Conservation (phyloP, 176 grass and related monocot species). For the Miscanthus lutarioriparius region DNA sequence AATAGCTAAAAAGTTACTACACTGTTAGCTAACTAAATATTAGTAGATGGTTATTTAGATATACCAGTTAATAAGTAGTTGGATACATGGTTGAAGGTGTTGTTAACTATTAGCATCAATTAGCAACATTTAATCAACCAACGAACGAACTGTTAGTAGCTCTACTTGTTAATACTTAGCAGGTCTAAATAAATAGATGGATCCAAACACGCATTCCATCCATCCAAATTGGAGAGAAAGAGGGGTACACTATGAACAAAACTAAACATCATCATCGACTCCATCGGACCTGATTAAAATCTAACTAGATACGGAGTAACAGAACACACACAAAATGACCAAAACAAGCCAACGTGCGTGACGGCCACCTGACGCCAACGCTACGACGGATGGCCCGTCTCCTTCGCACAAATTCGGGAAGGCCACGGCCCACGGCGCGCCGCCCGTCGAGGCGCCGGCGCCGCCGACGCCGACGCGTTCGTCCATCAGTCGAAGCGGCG, state of each 20-base stretch:
- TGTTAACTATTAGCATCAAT: too few species aligned
- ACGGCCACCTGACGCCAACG: neutral
- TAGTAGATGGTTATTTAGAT: too few species aligned
- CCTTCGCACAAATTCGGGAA: slow-evolving; percentile 37
- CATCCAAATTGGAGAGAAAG: neutral
- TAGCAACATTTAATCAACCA: too few species aligned
- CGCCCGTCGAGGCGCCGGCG: too few species aligned
- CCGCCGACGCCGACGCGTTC: neutral
- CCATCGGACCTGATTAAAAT: slow-evolving; percentile 2
- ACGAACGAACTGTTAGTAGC: too few species aligned
- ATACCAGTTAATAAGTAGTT: too few species aligned
- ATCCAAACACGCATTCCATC: neutral
- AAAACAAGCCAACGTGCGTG: neutral
- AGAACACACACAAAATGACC: neutral
- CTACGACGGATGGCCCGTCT: neutral
- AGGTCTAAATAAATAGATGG: neutral
- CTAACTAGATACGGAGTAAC: slow-evolving; percentile 14
- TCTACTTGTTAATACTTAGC: neutral
- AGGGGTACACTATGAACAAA: neutral
- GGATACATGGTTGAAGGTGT: too few species aligned
- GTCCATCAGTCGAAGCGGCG: slow-evolving; percentile 59
- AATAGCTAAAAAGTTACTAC: too few species aligned
- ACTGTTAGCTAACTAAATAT: too few species aligned
- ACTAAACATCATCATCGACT: neutral
- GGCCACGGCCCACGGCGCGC: neutral